Evolutionary conservation across 805 yeast species (phyloP), one percentile per base, ranked within the genome.

Genomic region (Saturnispora sekii): DNA sequence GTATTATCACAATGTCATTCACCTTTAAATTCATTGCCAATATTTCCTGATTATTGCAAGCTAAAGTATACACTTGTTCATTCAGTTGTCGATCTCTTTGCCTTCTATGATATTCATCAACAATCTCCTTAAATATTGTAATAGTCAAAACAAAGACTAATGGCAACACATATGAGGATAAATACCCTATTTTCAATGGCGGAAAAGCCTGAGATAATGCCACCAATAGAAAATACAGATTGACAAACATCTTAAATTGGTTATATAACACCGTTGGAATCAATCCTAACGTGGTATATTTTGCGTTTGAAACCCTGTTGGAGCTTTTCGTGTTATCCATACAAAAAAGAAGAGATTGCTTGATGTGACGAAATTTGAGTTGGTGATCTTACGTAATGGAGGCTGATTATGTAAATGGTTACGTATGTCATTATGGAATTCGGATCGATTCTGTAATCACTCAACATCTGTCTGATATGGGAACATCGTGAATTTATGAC

Each of bases 181-280:
- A 68, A 58, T 90, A 93, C 10, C 99, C 99, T 32, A 93, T 93
- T 53, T 97, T 72, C 43, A 93, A 70, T 7, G 80, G 85, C 1
- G 97, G 97, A 17, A 93, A 72, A 2, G 82, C 81, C 64, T 93
- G 98, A 5, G 97, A 88, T 48, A 94, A 72, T 12, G 98, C 97
- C 52, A 94, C 98, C 16, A 94, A 58, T 42, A 94, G 66, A 60
- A 93, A 93, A 63, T 93, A 93, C 40, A 93, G 67, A 64, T 93
- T 93, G 73, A 88, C 93, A 65, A 93, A 93, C 62, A 93, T 90
- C 67, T 89, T 88, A 77, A 93, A 93, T 69, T 93, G 99, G 61
- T 90, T 96, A 62, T 84, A 94, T 29, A 93, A 72, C 44, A 93
- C 79, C 36, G 86, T 72, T 3, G 99, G 99, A 9, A 93, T 65